These are phyloP conservation scores for Stagonosporopsis cucurbitacearum DNA, from an alignment of 2,329 filamentous ascomycete genomes.

Conservation along the genomic window DNA sequence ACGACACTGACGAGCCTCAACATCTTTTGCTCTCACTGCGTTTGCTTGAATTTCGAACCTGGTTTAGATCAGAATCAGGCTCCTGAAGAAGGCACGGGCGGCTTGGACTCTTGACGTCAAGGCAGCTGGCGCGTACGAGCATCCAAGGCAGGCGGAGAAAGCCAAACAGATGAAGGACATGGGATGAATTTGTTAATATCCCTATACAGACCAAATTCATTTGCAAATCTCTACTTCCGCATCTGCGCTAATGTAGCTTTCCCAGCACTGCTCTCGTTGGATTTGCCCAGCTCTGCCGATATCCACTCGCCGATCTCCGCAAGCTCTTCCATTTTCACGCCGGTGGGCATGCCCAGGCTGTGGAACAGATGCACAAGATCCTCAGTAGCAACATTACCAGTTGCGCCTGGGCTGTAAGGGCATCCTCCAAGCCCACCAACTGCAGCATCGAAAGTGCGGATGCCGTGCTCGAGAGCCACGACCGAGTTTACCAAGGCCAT, in stretches of 20 bases:
- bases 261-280: conserved; percentile 49
- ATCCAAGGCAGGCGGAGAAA: background rate
- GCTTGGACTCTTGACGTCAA: background rate
- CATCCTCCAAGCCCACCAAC: conserved; percentile 84
- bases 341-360: conserved; percentile 75
- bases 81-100: background rate
- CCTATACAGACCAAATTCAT: background rate
- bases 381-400: conserved; percentile 85
- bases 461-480: conserved; percentile 76
- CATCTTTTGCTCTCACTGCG: too few species aligned
- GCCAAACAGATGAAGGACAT: background rate
- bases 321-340: conserved; percentile 58
- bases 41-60: too few species aligned
- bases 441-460: conserved; percentile 79
- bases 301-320: conserved; percentile 50
- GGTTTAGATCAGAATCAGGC: too few species aligned
- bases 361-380: conserved; percentile 80
- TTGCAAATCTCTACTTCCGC: conserved; percentile 17
- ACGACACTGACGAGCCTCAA: too few species aligned
- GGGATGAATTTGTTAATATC: too few species aligned
- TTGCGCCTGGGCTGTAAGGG: conserved; percentile 84
- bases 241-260: conserved; percentile 47
- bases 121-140: background rate
- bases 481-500: conserved; percentile 84
- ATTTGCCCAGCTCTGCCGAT: conserved; percentile 41